Conservation (phyloP, 208 protist species). For the Strigomonas culicis region DNA sequence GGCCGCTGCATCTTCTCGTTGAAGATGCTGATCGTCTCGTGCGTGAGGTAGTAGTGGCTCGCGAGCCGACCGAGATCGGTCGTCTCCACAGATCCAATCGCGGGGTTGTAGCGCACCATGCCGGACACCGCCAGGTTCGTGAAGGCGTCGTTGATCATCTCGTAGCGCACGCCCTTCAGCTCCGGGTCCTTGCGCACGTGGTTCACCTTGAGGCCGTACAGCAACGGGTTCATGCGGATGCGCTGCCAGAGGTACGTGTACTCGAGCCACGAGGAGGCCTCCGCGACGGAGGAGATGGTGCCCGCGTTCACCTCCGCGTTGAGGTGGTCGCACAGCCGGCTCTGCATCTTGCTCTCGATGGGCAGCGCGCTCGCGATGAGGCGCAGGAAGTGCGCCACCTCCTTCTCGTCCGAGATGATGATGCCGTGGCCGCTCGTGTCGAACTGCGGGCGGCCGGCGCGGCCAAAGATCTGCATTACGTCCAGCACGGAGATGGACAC, state of each 20-base stretch:
- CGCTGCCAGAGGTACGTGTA: constrained; percentile 99
- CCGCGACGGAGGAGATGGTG: constrained; percentile 95
- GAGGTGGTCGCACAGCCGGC: constrained; percentile 95
- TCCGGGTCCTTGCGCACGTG: constrained; percentile 91
- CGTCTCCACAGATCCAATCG: constrained; percentile 93
- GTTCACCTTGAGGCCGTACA: constrained; percentile 94
- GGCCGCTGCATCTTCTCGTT: constrained; percentile 88
- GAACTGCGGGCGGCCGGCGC: constrained; percentile 98
- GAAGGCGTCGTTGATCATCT: constrained; percentile 96
- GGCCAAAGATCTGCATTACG: constrained; percentile 99
- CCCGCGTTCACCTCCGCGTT: constrained; percentile 98
- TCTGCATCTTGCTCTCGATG: constrained; percentile 96
- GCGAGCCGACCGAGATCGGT: constrained; percentile 96
- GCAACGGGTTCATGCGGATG: constrained; percentile 95
- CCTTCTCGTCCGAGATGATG: constrained; percentile 97
- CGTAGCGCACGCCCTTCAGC: constrained; percentile 84
- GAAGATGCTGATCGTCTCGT: constrained; percentile 95
- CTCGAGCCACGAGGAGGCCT: constrained; percentile 95
- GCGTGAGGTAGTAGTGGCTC: constrained; percentile 97
- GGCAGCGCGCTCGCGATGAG: constrained; percentile 93
- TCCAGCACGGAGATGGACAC: constrained; percentile 98
- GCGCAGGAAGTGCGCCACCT: constrained; percentile 95
- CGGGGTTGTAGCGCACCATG: constrained; percentile 97
- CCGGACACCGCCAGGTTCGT: constrained; percentile 90
- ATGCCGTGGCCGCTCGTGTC: constrained; percentile 97